Evolutionary conservation across 768 basidiomycete genomes (phyloP).

Genomic region (Chiua virens): DNA sequence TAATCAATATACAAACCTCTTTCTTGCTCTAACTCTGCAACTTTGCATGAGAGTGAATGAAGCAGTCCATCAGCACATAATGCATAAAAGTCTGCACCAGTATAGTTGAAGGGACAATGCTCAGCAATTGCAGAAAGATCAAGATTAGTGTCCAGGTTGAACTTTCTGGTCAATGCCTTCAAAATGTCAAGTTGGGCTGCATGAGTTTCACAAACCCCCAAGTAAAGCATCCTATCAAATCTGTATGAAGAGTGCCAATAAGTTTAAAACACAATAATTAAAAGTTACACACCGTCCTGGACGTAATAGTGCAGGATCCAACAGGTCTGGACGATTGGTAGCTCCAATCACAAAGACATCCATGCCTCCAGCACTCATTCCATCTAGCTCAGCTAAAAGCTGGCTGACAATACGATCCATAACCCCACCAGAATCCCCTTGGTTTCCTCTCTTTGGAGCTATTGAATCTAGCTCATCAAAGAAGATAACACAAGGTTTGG

Average conservation of each 20-base stretch:
- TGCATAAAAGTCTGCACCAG: conserved; percentile 98
- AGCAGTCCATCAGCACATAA: conserved; percentile 96
- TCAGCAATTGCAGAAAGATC: conserved; percentile 64
- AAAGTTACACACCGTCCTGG: conserved; percentile 68
- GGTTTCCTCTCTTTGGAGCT: conserved; percentile 91
- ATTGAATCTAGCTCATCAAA: conserved; percentile 96
- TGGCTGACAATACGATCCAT: conserved; percentile 99
- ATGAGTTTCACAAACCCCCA: conserved; percentile 88
- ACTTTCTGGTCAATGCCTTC: conserved; percentile 89
- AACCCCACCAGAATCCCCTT: conserved; percentile 95
- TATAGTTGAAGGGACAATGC: conserved; percentile 88
- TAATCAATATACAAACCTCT: conserved; percentile 51
- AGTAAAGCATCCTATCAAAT: conserved; percentile 95
- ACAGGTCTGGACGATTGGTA: conserved; percentile 89
- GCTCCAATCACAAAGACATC: conserved; percentile 95
- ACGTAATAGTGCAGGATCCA: conserved; percentile 86
- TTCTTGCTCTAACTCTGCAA: conserved; percentile 70
- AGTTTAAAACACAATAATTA: not conserved
- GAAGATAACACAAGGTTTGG: conserved; percentile 92
- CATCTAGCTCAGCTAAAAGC: conserved; percentile 90
- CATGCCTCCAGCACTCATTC: conserved; percentile 67
- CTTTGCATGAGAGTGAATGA: conserved; percentile 90
- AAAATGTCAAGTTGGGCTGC: conserved; percentile 84
- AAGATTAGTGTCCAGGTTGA: conserved; percentile 71
- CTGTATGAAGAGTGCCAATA: conserved; percentile 38